These are phyloP conservation scores for Lichtheimia ramosa DNA, from an alignment of 371 early-diverging fungal genomes.

Conservation along the genomic window DNA sequence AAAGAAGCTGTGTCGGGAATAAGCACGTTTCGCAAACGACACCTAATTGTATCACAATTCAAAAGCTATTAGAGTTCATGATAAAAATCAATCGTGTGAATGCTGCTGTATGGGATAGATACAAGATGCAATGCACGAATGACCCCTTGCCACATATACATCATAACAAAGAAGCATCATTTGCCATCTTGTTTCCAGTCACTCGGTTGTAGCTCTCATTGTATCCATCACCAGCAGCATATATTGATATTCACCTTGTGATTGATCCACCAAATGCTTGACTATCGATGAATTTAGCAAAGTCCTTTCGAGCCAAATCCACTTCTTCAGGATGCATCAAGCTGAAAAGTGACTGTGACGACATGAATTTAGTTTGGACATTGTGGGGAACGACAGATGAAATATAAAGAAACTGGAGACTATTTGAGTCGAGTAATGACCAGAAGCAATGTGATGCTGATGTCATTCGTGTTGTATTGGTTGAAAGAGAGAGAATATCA, in stretches of 20 bases:
- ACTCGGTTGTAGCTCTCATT: too few species aligned
- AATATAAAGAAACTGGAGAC: constrained; percentile 26
- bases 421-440: constrained; percentile 25
- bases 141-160: too few species aligned
- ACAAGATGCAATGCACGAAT: too few species aligned
- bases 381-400: constrained; percentile 16
- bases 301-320: constrained; percentile 52
- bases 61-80: constrained; percentile 7
- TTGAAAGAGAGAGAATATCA: constrained; percentile 11
- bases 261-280: constrained; percentile 54
- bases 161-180: too few species aligned
- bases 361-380: constrained; percentile 15
- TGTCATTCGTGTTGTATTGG: constrained; percentile 7
- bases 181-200: too few species aligned
- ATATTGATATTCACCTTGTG: constrained; percentile 44
- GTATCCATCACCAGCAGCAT: too few species aligned
- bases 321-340: constrained; percentile 64
- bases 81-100: constrained; percentile 10
- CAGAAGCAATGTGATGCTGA: constrained; percentile 28
- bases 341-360: constrained; percentile 54
- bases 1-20: constrained; percentile 5
- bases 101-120: not conserved
- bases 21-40: constrained; percentile 12
- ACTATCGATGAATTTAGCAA: constrained; percentile 47
- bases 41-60: constrained; percentile 6